These are phyloP conservation scores for Casuarina equisetifolia DNA, from an alignment of 306 rosid species.

Conservation along the genomic window DNA sequence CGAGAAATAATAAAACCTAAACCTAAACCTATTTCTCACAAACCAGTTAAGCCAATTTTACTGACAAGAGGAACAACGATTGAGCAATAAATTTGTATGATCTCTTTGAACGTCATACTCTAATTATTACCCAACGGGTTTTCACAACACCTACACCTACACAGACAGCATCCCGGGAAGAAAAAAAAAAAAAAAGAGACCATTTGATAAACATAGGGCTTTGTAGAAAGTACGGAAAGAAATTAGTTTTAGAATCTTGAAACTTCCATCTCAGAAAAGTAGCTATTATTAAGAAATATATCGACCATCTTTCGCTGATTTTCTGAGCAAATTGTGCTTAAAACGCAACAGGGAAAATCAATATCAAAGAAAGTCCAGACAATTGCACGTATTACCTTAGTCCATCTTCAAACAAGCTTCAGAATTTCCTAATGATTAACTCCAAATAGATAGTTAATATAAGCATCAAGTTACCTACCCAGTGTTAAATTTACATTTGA, in stretches of 20 bases:
- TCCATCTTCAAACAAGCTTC: neutral
- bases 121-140: neutral
- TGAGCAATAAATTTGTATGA: neutral
- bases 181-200: neutral
- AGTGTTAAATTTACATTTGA: neutral
- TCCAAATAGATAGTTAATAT: neutral
- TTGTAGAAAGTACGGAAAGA: neutral
- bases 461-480: neutral
- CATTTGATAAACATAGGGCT: neutral
- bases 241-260: neutral
- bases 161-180: neutral
- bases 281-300: neutral
- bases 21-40: neutral
- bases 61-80: neutral
- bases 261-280: neutral
- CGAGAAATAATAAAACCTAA: neutral
- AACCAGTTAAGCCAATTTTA: neutral
- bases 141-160: neutral
- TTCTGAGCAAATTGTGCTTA: neutral
- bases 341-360: neutral
- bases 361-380: neutral
- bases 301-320: neutral
- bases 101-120: neutral
- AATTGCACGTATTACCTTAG: neutral
- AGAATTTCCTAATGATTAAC: neutral